phyloP scores from a whole-genome alignment of 257 asterid genomes.

The Galeopsis tetrahit region DNA sequence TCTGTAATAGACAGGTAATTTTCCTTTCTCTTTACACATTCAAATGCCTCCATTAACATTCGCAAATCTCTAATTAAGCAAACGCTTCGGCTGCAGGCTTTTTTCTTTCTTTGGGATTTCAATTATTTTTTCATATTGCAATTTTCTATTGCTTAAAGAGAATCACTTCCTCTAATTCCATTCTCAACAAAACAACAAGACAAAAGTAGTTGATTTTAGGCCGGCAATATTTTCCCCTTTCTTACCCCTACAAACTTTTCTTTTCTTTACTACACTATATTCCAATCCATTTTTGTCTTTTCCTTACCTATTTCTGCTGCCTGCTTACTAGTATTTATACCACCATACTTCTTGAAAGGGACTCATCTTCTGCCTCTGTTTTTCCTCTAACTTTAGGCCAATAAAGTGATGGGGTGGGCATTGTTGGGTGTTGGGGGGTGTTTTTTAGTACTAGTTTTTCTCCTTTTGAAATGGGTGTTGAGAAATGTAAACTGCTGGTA shows the following conservation, averaged over 20 bases:
- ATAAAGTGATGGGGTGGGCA: slow-evolving; percentile 37
- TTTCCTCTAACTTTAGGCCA: not conserved
- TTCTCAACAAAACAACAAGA: slow-evolving; percentile 25
- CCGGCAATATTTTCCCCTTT: slow-evolving; percentile 38
- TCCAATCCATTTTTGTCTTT: slow-evolving; percentile 22
- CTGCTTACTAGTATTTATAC: too few relatives aligned
- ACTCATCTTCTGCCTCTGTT: slow-evolving; percentile 12
- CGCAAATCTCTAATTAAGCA: too few relatives aligned
- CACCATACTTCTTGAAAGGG: slow-evolving; percentile 30
- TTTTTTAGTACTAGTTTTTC: slow-evolving; percentile 29
- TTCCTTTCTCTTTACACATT: too few relatives aligned
- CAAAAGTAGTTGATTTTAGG: slow-evolving; percentile 34
- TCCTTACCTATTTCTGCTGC: not conserved
- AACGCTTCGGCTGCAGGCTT: too few relatives aligned
- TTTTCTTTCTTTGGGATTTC: too few relatives aligned
- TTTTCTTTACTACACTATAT: slow-evolving; percentile 2
- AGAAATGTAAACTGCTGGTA: slow-evolving; percentile 54
- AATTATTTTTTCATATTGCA: too few relatives aligned
- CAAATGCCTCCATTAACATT: too few relatives aligned
- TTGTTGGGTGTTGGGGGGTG: slow-evolving; percentile 12
- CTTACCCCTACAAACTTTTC: not conserved
- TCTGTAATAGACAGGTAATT: too few relatives aligned
- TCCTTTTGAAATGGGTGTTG: slow-evolving; percentile 50
- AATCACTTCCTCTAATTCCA: too few relatives aligned
- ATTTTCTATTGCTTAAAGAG: too few relatives aligned